Evolutionary conservation across 495 filamentous ascomycete species (phyloP).

Genomic region (Xylaria sp.): DNA sequence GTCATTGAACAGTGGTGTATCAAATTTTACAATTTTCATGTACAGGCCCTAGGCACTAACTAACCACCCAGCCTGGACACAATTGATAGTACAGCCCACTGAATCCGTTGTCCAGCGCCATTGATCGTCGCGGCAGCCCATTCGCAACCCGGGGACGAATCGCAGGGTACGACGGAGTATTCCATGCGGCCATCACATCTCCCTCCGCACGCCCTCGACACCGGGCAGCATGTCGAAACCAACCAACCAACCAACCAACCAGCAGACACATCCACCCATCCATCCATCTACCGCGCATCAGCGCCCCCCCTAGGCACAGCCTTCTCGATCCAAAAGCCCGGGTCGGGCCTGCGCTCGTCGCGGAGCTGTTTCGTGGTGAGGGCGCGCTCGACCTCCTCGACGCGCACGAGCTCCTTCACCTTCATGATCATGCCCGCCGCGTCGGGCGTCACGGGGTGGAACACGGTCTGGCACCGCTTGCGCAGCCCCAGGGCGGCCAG

Average conservation of each 20-base stretch:
- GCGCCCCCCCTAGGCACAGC: conserved; percentile 34
- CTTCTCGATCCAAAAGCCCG: conserved; percentile 85
- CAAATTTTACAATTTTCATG: conserved; percentile 10
- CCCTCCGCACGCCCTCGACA: too few species aligned
- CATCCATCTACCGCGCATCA: background rate
- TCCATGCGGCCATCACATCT: too few species aligned
- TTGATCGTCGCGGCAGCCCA: background rate
- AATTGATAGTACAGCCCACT: conserved; percentile 4
- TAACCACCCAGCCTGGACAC: background rate
- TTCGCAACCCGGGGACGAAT: background rate
- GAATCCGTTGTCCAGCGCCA: background rate
- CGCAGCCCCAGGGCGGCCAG: conserved; percentile 89
- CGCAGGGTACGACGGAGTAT: background rate
- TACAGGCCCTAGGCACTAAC: background rate
- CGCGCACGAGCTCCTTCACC: conserved; percentile 93
- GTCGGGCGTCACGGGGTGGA: conserved; percentile 83
- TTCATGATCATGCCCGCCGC: conserved; percentile 96
- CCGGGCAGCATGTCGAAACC: too few species aligned
- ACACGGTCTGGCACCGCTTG: conserved; percentile 87
- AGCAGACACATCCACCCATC: background rate
- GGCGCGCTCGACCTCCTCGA: conserved; percentile 78
- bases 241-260: too few species aligned
- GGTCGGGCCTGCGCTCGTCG: conserved; percentile 76
- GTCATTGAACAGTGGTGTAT: background rate
- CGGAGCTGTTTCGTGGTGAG: conserved; percentile 76